Evolutionary conservation across 2,329 filamentous ascomycete genomes (phyloP), one percentile per base, ranked within the genome.

Genomic region (Stenocarpella maydis): DNA sequence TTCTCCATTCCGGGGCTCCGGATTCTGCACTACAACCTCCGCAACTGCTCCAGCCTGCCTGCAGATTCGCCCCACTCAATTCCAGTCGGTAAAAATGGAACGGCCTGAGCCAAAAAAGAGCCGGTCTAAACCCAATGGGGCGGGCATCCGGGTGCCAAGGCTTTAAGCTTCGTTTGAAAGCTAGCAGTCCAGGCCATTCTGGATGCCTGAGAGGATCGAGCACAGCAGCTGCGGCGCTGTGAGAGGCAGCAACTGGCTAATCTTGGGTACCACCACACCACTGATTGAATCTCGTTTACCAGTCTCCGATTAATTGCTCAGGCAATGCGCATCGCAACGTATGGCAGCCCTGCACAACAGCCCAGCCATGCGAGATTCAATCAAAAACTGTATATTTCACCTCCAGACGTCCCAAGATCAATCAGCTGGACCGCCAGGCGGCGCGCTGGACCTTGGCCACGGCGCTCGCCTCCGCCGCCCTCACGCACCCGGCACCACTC

Each of bases 1-100:
- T 55, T 37, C 64, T 53, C 61, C 47, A 66, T 54, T 55, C 64
- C 41, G 64, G 64, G 50, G 64, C 39, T 55, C 64, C 64, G 55
- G 64, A 66, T 66, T 55, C 50, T 28, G 34, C 63, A 19, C 50
- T 28, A 43, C 63, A 19, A 45, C 63, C 47, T 39, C 47, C 61
- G 34, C 61, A 41, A 65, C 19, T 52, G 47, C 52, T 53, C 63
- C 63, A 66, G 64, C 41, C 45, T 65, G 61, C 26, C 21, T 34
- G 50, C 63, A 39, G 37, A 12, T 1, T 39, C 39, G 64, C 50
- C 39, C 64, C 64, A 66, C 50, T 26, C 15, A 4, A 37, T 31
- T 55, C 17, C 39, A 34, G 34, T 26, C 64, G 34, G 34, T 66
- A 66, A 66, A n/a, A 66, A 47, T 54, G 39, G 64, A 47, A 21